A percentile compares a stretch with the other conserved stretches of the same genome.
Evolutionary conservation across 805 yeast species (phyloP).

Genomic region (Monosporozyma yasuniensis): DNA sequence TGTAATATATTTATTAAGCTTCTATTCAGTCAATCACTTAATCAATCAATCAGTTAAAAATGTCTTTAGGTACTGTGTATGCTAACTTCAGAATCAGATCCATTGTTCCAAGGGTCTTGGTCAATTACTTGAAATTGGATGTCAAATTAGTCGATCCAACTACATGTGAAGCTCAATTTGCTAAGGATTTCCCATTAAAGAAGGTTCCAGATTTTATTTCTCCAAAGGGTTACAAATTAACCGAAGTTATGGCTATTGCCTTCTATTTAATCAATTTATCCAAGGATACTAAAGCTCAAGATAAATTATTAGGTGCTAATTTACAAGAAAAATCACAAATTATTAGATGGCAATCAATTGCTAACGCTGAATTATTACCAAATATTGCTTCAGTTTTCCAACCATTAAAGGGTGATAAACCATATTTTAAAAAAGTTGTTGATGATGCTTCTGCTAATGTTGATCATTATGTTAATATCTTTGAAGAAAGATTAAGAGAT

Average conservation of each 20-base stretch:
- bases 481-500: constrained; percentile 50
- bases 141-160: constrained; percentile 36
- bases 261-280: constrained; percentile 38
- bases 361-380: constrained; percentile 57
- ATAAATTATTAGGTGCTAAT: constrained; percentile 46
- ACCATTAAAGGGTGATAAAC: constrained; percentile 54
- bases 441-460: constrained; percentile 37
- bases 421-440: constrained; percentile 68
- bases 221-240: constrained; percentile 61
- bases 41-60: constrained; percentile 16
- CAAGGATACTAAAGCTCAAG: constrained; percentile 29
- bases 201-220: constrained; percentile 64
- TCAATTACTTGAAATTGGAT: constrained; percentile 54
- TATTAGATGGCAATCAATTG: constrained; percentile 69
- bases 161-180: constrained; percentile 32
- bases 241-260: constrained; percentile 58
- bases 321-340: constrained; percentile 32
- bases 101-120: constrained; percentile 39
- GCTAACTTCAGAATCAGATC: constrained; percentile 35
- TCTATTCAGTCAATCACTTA: too few species aligned
- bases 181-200: constrained; percentile 51
- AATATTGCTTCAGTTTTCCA: constrained; percentile 42
- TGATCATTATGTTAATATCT: constrained; percentile 34
- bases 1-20: too few species aligned
- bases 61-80: constrained; percentile 66